Evolutionary conservation across 768 basidiomycete species (phyloP), one percentile per base, ranked within the genome.

Genomic region (Tulasnella sp.): DNA sequence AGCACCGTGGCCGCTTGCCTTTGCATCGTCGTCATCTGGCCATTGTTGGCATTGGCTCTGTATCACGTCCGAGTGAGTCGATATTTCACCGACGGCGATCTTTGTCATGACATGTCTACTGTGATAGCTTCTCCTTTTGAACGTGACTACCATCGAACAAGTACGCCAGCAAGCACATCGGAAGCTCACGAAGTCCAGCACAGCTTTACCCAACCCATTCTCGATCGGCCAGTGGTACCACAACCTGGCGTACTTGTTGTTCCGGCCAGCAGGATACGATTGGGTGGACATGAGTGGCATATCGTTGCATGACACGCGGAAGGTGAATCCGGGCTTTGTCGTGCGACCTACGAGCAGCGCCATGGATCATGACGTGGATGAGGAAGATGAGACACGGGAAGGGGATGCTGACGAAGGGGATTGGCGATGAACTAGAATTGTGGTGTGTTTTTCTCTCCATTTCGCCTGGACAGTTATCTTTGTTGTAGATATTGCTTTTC

Each of bases 81-180:
- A 41, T 11, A 29, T 52, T 11, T n/a, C n/a, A n/a, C n/a, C 38
- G 11, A 12, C 19, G 24, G n/a, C 17, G 10, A 41, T 43, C 52
- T 15, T 21, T 41, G 10, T 45, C 30, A 49, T 62, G n/a, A 60
- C 61, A 42, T 30, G 22, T 11, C 24, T 11, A 59, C 24, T 45
- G 29, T 58, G 53, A 34, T 68, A 89, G 85, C 76, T 97, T 49
- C 72, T 94, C 54, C 68, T 92, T 30, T 74, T 92, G 63, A 93
- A 94, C 70, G 77, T 91, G 34, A 96, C 93, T 8, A 97, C 92
- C n/a, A 92, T 97, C 62, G 93, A 97, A 73, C 90, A 92, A 79
- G 91, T 94, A 64, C 82, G 92, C 60, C 88, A 85, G 63, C 83
- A 86, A 70, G 87, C 88, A 17, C 86, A 90, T 69, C 84, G 82